Base-by-base conservation (phyloP, 2,329 filamentous ascomycete genomes). In the Hysterium pulicare region DNA sequence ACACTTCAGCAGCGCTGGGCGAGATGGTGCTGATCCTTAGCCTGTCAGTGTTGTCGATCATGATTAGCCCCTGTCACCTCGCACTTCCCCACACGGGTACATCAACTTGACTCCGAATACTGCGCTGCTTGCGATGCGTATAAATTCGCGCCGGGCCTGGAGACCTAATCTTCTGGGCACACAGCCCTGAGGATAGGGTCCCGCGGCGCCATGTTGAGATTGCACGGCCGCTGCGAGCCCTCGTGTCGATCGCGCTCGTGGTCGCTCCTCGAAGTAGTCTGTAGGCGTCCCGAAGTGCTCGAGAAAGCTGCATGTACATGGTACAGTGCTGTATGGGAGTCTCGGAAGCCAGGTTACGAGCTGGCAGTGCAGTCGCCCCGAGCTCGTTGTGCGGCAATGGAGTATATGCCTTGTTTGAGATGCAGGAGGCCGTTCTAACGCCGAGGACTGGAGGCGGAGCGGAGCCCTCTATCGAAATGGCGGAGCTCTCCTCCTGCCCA, bases 51-150 rank as follows among this genome's bases (percentile, higher is more conserved):
- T 20, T 30, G 44, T n/a, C 40, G 51, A 50, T 57, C 45, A 23
- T 45, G 43, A 51, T 52, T 47, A 50, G 48, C 34, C 45, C 33
- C 44, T 38, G 42, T 42, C 33, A 33, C 22, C 40, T 56, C 48
- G 52, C 50, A 42, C 50, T 57, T 53, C 52, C 54, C 51, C 54
- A 55, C 50, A 57, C 51, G 47, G 51, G 41, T 52, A 45, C 41
- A 47, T 43, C 21, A 38, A 28, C 28, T 33, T 11, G 28, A 45
- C 46, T 40, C 44, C 10, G 28, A 10, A 15, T 10, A 6, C n/a
- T 9, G 20, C 22, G 24, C 37, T 21, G 24, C 23, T 28, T 38
- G 33, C 34, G 23, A 40, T 16, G 26, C 26, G 41, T 44, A 51
- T 42, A 47, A 45, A 33, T 38, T 28, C 24, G 32, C 26, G 30